Evolutionary conservation across 208 protist genomes (phyloP), one percentile per base, ranked within the genome.

Genomic region (Leptomonas pyrrhocoris): DNA sequence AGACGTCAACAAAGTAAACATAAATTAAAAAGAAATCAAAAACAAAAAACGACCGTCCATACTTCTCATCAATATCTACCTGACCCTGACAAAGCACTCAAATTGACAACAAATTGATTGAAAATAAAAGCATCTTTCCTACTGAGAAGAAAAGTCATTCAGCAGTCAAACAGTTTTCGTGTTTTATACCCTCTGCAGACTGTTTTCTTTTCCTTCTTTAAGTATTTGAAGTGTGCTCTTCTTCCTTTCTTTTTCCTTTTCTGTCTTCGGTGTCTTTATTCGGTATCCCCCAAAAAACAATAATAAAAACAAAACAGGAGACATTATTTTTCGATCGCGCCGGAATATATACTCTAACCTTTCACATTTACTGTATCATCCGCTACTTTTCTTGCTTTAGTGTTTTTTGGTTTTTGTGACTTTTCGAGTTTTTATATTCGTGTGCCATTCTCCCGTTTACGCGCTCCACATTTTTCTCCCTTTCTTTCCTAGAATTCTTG

Each of bases 301-400:
- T n/a, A n/a, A n/a, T n/a, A n/a, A n/a, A n/a, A 51, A 63, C n/a
- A 34, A 30, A 63, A 63, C 11, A 51, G 21, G n/a, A n/a, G n/a
- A n/a, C n/a, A n/a, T 8, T 21, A n/a, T 34, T 27, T 28, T 8
- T 36, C 16, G 42, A 46, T 19, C 42, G 54, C 19, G 8, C 54
- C 31, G 25, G 40, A 28, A 55, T 67, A 51, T 67, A 67, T 67
- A 43, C n/a, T n/a, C n/a, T n/a, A n/a, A n/a, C n/a, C n/a, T n/a
- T n/a, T n/a, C n/a, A n/a, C n/a, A n/a, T n/a, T n/a, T n/a, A n/a
- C n/a, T n/a, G n/a, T n/a, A n/a, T n/a, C n/a, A n/a, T n/a, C n/a
- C n/a, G n/a, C n/a, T n/a, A n/a, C n/a, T n/a, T n/a, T n/a, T n/a
- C n/a, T n/a, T n/a, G n/a, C n/a, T n/a, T n/a, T n/a, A n/a, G n/a